Evolutionary conservation across 2,329 filamentous ascomycete genomes (phyloP).

Genomic region (Aspergillus viridinutans): DNA sequence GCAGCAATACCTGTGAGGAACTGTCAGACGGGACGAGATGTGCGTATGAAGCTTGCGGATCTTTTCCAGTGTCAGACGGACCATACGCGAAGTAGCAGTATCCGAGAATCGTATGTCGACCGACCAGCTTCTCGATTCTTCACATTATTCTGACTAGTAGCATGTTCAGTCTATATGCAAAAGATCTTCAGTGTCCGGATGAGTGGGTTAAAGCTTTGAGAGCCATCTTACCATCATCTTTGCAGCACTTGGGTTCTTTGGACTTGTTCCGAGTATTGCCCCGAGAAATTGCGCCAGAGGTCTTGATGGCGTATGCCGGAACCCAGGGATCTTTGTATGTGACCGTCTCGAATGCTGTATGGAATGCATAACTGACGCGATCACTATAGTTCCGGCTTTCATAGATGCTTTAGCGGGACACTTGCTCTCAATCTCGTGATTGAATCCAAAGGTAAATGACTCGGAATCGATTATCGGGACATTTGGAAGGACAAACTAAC

Average conservation of each 20-base stretch:
- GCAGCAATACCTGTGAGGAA: constrained; percentile 32
- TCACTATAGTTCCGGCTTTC: constrained; percentile 29
- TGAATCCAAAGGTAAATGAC: constrained; percentile 25
- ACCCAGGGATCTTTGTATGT: constrained; percentile 29
- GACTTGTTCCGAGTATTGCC: constrained; percentile 34
- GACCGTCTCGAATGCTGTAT: not conserved
- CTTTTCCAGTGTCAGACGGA: constrained; percentile 16
- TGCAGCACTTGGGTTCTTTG: constrained; percentile 30
- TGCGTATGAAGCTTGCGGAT: constrained; percentile 31
- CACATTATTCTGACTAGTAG: constrained; percentile 10
- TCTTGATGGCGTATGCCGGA: constrained; percentile 37
- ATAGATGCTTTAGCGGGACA: constrained; percentile 35
- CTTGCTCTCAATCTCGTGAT: constrained; percentile 33
- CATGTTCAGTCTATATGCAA: constrained; percentile 30
- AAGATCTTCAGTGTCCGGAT: constrained; percentile 30
- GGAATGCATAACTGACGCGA: not conserved
- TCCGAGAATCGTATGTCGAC: constrained; percentile 20
- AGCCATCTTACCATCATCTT: constrained; percentile 25
- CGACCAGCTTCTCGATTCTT: not conserved
- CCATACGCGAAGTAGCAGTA: not conserved
- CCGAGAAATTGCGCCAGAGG: constrained; percentile 30
- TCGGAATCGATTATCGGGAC: not conserved
- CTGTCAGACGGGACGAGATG: constrained; percentile 30
- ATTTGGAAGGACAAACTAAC: not conserved
- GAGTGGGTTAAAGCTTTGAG: constrained; percentile 29